A percentile compares a stretch with the other conserved stretches of the same genome.
These are phyloP conservation scores for Verticillium longisporum DNA, from an alignment of 2,329 filamentous ascomycete species.

Conservation along the genomic window DNA sequence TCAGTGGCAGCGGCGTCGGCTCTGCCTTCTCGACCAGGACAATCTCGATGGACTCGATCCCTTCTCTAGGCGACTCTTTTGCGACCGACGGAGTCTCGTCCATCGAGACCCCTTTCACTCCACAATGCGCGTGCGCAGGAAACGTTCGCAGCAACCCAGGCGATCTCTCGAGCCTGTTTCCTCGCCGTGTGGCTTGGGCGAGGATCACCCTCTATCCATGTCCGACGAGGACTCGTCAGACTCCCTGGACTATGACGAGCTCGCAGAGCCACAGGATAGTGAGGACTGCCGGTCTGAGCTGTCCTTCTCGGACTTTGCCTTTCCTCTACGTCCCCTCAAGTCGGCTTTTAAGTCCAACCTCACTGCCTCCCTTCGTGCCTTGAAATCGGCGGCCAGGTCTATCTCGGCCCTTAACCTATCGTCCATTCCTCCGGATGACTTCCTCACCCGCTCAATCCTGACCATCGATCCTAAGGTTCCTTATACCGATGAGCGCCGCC, in stretches of 20 bases:
- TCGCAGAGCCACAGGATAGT: slow-evolving; percentile 18
- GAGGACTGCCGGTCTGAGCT: slow-evolving; percentile 24
- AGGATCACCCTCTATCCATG: slow-evolving; percentile 45
- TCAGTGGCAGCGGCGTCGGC: slow-evolving; percentile 45
- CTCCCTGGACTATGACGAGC: slow-evolving; percentile 30
- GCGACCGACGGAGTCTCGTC: slow-evolving; percentile 42
- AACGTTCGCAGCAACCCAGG: slow-evolving; percentile 28
- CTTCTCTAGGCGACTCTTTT: slow-evolving; percentile 50
- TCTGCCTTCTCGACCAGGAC: slow-evolving; percentile 48
- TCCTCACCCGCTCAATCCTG: slow-evolving; percentile 60
- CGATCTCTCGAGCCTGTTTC: slow-evolving; percentile 49
- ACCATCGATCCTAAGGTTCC: slow-evolving; percentile 60
- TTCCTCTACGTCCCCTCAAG: slow-evolving; percentile 41
- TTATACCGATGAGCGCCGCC: slow-evolving; percentile 61
- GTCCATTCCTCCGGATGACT: slow-evolving; percentile 59
- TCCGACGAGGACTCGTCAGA: slow-evolving; percentile 40
- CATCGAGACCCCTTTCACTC: slow-evolving; percentile 39
- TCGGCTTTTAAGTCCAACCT: slow-evolving; percentile 63
- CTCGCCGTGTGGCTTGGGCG: slow-evolving; percentile 44
- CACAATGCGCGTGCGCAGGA: slow-evolving; percentile 20
- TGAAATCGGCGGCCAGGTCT: slow-evolving; percentile 57
- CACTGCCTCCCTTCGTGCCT: slow-evolving; percentile 57
- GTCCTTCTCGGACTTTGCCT: slow-evolving; percentile 19
- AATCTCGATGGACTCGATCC: slow-evolving; percentile 54
- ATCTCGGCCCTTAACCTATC: slow-evolving; percentile 57